Evolutionary conservation across 2,329 filamentous ascomycete species (phyloP).

Genomic region (Fonsecaea nubica): DNA sequence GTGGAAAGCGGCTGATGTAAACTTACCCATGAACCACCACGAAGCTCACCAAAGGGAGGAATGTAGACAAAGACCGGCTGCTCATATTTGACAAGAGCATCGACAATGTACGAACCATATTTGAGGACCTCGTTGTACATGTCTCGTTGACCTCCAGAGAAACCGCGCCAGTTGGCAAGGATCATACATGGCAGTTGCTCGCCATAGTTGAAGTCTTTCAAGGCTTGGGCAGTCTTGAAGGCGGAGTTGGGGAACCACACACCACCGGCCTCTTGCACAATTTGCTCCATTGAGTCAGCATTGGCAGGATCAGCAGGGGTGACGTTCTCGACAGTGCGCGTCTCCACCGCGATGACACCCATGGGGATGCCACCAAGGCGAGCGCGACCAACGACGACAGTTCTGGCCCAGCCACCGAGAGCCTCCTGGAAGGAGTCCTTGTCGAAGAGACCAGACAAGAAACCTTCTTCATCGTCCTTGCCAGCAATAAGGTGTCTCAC

Average conservation of each 20-base stretch:
- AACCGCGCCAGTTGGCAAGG: slow-evolving; percentile 99
- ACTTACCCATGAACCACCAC: slow-evolving; percentile 91
- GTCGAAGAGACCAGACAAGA: slow-evolving; percentile 91
- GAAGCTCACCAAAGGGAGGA: slow-evolving; percentile 92
- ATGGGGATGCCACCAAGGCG: slow-evolving; percentile 96
- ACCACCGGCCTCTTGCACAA: slow-evolving; percentile 92
- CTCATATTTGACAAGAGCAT: slow-evolving; percentile 96
- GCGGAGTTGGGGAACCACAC: slow-evolving; percentile 99
- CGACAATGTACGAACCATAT: slow-evolving; percentile 98
- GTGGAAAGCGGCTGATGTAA: slow-evolving; percentile 18
- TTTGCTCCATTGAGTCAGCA: slow-evolving; percentile 96
- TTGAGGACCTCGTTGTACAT: slow-evolving; percentile 99
- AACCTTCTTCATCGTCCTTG: slow-evolving; percentile 82
- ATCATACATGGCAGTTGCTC: slow-evolving; percentile 99
- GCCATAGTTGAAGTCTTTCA: slow-evolving; percentile 98
- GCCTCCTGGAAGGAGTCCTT: slow-evolving; percentile 96
- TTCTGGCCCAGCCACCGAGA: slow-evolving; percentile 95
- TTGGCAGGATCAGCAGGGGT: slow-evolving; percentile 97
- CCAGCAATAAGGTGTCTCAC: slow-evolving; percentile 92
- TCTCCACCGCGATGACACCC: slow-evolving; percentile 97
- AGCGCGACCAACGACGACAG: slow-evolving; percentile 94
- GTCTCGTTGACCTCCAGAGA: slow-evolving; percentile 98
- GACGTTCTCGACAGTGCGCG: slow-evolving; percentile 93
- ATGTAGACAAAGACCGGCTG: slow-evolving; percentile 99
- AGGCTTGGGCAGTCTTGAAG: slow-evolving; percentile 98